Evolutionary conservation across 768 basidiomycete species (phyloP).

Genomic region (Hemileccinum rubropunctum): DNA sequence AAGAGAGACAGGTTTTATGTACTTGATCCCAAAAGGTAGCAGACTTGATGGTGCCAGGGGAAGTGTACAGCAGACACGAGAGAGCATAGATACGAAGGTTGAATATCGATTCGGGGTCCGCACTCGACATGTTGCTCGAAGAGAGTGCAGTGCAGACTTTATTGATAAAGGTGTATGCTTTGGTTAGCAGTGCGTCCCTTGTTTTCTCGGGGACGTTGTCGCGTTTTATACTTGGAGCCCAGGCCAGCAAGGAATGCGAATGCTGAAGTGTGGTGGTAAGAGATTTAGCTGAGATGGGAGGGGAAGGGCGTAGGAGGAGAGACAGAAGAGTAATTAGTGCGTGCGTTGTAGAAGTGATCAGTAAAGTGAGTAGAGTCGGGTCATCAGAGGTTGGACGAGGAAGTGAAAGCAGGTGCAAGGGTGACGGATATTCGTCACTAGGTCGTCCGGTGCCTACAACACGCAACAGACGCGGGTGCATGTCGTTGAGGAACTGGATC

Average conservation of each 20-base stretch:
- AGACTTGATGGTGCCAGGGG: constrained; percentile 45
- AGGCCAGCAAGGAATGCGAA: constrained; percentile 43
- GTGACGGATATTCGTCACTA: neutral
- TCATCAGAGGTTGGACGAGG: constrained; percentile 38
- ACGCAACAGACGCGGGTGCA: constrained; percentile 41
- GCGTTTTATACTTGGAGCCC: constrained; percentile 45
- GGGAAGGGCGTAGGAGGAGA: constrained; percentile 18
- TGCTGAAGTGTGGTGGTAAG: constrained; percentile 32
- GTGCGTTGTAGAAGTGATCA: constrained; percentile 60
- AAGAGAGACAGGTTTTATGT: constrained; percentile 45
- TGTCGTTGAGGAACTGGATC: constrained; percentile 41
- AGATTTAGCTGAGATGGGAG: constrained; percentile 13
- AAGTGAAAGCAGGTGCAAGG: constrained; percentile 38
- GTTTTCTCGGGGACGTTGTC: constrained; percentile 48
- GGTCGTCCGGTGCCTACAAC: constrained; percentile 1
- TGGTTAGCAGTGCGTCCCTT: constrained; percentile 55
- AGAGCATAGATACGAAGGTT: constrained; percentile 43
- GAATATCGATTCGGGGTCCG: constrained; percentile 28
- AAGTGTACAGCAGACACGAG: constrained; percentile 47
- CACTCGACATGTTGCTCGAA: constrained; percentile 16
- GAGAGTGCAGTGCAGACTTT: constrained; percentile 32
- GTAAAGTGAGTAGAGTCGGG: constrained; percentile 44
- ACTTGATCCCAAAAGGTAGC: constrained; percentile 71
- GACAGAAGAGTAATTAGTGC: constrained; percentile 44
- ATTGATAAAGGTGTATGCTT: constrained; percentile 54